Evolutionary conservation across 2,329 filamentous ascomycete species (phyloP).

Genomic region (Parastagonospora nodorum): DNA sequence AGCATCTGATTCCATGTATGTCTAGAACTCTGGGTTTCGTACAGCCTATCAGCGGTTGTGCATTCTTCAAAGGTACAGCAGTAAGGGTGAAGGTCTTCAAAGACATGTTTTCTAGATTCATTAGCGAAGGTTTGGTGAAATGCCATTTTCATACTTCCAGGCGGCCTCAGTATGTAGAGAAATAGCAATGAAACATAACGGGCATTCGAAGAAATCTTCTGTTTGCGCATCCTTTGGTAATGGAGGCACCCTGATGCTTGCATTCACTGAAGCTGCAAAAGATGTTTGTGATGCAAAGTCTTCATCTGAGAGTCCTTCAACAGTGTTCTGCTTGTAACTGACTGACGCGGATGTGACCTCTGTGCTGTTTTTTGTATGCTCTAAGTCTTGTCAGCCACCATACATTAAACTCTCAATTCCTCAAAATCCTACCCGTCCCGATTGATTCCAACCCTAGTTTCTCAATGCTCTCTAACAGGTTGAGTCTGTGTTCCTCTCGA

Average conservation of each 20-base stretch:
- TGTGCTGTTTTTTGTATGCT: no score
- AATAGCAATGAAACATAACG: conserved; percentile 35
- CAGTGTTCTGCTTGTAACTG: no score
- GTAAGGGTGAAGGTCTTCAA: conserved; percentile 30
- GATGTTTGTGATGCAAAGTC: conserved; percentile 36
- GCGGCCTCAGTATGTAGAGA: conserved; percentile 15
- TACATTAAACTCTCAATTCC: no score
- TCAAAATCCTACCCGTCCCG: no score
- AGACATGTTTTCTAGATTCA: conserved; percentile 22
- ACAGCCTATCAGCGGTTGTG: conserved; percentile 24
- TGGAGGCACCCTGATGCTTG: conserved; percentile 25
- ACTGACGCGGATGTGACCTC: no score
- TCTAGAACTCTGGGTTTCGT: no score
- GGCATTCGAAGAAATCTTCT: conserved; percentile 37
- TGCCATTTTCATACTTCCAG: conserved; percentile 28
- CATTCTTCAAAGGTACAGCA: conserved; percentile 29
- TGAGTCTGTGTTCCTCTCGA: no score
- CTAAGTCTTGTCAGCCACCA: no score
- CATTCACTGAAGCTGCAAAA: conserved; percentile 28
- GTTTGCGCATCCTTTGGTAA: conserved; percentile 26
- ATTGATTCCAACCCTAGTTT: no score
- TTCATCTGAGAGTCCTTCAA: no score
- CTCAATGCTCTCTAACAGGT: no score
- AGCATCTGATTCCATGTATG: no score
- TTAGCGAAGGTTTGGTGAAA: background rate